A percentile compares a stretch with the other conserved stretches of the same genome.
These are phyloP conservation scores for Kwoniella dejecticola DNA, from an alignment of 768 basidiomycete genomes.

Conservation along the genomic window DNA sequence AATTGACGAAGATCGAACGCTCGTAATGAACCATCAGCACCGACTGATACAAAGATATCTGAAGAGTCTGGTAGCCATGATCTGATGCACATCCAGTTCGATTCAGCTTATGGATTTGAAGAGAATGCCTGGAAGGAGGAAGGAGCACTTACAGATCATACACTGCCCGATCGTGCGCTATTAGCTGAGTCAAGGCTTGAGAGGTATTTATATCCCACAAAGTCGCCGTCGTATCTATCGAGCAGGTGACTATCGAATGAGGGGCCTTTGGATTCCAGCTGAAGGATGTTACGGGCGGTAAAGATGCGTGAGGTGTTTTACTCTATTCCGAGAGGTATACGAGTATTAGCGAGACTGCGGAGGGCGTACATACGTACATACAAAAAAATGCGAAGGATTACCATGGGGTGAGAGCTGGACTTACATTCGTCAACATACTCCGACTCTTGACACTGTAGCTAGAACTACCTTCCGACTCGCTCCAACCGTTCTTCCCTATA, in stretches of 20 bases:
- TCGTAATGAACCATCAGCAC: conserved; percentile 92
- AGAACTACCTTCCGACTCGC: conserved; percentile 22
- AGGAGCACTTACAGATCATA: conserved; percentile 46
- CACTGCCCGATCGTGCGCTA: conserved; percentile 80
- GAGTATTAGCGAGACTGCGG: neutral
- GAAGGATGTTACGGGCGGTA: conserved; percentile 92
- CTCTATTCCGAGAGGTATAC: conserved; percentile 61
- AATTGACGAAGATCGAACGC: conserved; percentile 95
- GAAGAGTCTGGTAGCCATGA: conserved; percentile 97
- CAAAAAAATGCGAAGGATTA: too few relatives aligned
- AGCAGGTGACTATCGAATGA: conserved; percentile 89
- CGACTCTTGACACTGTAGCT: conserved; percentile 34
- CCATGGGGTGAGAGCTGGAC: too few relatives aligned
- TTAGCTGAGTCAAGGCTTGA: conserved; percentile 92
- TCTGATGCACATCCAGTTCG: conserved; percentile 61
- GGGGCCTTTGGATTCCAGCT: conserved; percentile 96
- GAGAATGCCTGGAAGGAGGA: too few relatives aligned
- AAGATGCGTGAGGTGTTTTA: conserved; percentile 80
- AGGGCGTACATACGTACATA: too few relatives aligned
- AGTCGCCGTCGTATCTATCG: conserved; percentile 97
- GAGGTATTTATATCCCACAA: conserved; percentile 97
- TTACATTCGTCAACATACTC: conserved; percentile 53
- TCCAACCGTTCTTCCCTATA: conserved; percentile 42
- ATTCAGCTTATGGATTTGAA: neutral
- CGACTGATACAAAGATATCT: conserved; percentile 97